phyloP scores from a whole-genome alignment of 23 red algal genomes.

The Pyropia haitanensis region DNA sequence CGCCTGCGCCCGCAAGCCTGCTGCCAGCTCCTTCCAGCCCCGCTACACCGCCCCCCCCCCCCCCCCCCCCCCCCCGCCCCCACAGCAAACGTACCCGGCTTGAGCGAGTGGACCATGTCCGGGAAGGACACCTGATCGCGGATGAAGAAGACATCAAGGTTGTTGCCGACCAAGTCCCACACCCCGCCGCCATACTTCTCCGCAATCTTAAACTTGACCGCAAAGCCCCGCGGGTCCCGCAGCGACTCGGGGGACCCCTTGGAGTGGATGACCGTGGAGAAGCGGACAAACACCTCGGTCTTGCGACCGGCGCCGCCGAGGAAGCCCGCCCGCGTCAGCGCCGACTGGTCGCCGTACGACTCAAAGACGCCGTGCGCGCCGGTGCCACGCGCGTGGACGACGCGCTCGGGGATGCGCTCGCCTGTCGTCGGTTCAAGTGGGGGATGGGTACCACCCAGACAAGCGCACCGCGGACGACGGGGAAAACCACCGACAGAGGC shows the following conservation, averaged over 20 bases:
- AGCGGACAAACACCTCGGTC: constrained; percentile 61
- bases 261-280: constrained; percentile 75
- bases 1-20: no score
- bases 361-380: constrained; percentile 71
- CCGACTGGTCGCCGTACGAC: constrained; percentile 18
- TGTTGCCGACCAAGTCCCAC: constrained; percentile 90
- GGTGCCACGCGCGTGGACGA: constrained; percentile 75
- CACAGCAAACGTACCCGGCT: constrained; percentile 49
- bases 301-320: constrained; percentile 32
- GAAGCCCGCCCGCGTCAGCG: constrained; percentile 51
- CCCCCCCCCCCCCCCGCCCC: no score
- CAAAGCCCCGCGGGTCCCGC: constrained; percentile 85
- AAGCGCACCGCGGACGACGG: no score
- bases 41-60: no score
- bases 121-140: constrained; percentile 85
- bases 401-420: constrained; percentile 83
- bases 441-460: no score
- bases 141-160: constrained; percentile 92
- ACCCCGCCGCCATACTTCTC: constrained; percentile 41
- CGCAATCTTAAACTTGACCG: constrained; percentile 77
- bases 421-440: not conserved
- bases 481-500: no score
- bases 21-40: no score
- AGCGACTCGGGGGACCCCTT: constrained; percentile 83
- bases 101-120: constrained; percentile 81